Evolutionary conservation across 2,329 filamentous ascomycete genomes (phyloP), one percentile per base, ranked within the genome.

Genomic region (Calonectria pauciramosa): DNA sequence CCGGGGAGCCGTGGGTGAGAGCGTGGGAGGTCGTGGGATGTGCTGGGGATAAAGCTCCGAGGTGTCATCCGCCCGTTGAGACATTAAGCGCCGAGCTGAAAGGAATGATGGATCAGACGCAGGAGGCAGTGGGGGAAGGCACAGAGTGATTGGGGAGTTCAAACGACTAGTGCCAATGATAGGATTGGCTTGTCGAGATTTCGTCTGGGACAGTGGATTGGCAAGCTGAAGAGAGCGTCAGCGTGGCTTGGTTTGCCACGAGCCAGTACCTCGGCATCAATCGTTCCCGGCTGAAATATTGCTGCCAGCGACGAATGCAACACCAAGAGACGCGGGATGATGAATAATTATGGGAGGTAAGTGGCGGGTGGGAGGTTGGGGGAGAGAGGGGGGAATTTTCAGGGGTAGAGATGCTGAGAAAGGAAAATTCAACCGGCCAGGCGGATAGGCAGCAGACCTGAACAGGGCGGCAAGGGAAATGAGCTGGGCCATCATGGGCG

Each of bases 1-100:
- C 13, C 28, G n/a, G 54, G 54, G 54, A 34, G 32, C 32, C 54
- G 26, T 36, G 54, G 28, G 23, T 7, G 23, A 7, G 20, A 32
- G 36, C 54, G 54, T 60, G 54, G 54, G 54, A 60, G 54, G 54
- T 60, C n/a, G 54, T 60, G 54, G 54, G 54, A 59, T 59, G 54
- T 36, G 18, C 30, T 36, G 20, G 34, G 30, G 6, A 60, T 7
- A 28, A 36, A 13, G n/a, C 30, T 23, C 36, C 56, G 34, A 16
- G 56, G 14, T 11, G n/a, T 20, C 20, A 38, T 28, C 6, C 34
- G 34, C 34, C 56, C 41, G 34, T 60, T 60, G 56, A 60, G 56
- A 60, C 11, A 60, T 60, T 60, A 60, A 60, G 34, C 20, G 56
- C 11, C 56, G 20, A 60, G 56, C 56, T 41, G 56, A 41, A 34